These are phyloP conservation scores for Shiraia sp. DNA, from an alignment of 2,329 filamentous ascomycete genomes.

Conservation along the genomic window DNA sequence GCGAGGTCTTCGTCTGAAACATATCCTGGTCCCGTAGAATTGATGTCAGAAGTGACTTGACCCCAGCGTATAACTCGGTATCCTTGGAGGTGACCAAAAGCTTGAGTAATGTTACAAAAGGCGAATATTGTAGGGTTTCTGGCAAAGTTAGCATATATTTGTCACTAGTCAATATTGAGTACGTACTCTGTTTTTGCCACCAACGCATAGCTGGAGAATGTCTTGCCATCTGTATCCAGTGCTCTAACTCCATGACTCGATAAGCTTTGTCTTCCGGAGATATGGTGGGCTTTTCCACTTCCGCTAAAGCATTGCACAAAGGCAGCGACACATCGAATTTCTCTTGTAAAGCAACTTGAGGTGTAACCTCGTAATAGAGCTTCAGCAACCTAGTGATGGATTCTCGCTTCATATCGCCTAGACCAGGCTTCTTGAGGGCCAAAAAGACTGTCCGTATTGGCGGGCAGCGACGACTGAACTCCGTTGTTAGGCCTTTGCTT, in stretches of 20 bases:
- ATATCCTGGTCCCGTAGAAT: conserved; percentile 69
- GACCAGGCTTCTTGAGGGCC: conserved; percentile 71
- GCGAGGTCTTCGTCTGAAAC: conserved; percentile 54
- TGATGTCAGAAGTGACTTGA: conserved; percentile 61
- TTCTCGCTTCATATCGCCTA: conserved; percentile 75
- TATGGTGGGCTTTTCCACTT: conserved; percentile 53
- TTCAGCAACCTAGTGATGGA: conserved; percentile 76
- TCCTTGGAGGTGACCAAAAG: conserved; percentile 57
- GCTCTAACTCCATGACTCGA: conserved; percentile 74
- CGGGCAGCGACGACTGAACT: conserved; percentile 79
- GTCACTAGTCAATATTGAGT: conserved; percentile 10
- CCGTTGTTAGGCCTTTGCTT: conserved; percentile 66
- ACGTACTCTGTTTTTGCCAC: conserved; percentile 72
- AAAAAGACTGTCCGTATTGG: conserved; percentile 79
- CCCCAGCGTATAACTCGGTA: conserved; percentile 55
- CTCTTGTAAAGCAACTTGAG: conserved; percentile 76
- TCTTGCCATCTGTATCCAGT: conserved; percentile 78
- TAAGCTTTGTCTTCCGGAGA: conserved; percentile 58
- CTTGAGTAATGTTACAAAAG: conserved; percentile 72
- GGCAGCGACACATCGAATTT: conserved; percentile 86
- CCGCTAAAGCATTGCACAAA: conserved; percentile 69
- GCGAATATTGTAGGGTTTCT: conserved; percentile 65
- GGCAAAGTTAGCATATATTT: no score
- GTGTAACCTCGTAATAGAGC: conserved; percentile 83
- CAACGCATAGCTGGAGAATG: conserved; percentile 85